Evolutionary conservation across 495 filamentous ascomycete genomes (phyloP).

Genomic region (Aspergillus haitiensis): DNA sequence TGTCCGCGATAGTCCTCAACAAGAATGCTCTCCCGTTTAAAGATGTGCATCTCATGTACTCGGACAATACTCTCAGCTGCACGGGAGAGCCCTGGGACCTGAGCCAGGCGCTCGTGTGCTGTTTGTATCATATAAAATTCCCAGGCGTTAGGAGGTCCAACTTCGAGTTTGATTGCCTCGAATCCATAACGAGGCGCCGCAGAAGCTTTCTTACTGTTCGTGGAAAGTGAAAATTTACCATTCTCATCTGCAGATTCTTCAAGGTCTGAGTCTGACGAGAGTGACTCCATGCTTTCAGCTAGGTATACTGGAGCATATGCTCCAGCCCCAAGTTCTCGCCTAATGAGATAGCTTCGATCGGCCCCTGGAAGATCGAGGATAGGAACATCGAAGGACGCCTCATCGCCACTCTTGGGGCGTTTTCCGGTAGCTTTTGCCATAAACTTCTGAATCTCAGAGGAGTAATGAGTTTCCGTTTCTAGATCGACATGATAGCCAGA

Average conservation of each 20-base stretch:
- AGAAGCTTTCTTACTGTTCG: slow-evolving; percentile 22
- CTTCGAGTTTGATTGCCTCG: slow-evolving; percentile 91
- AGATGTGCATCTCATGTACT: slow-evolving; percentile 86
- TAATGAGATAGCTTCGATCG: slow-evolving; percentile 66
- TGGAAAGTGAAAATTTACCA: slow-evolving; percentile 19
- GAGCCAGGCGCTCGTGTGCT: slow-evolving; percentile 68
- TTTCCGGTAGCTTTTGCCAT: slow-evolving; percentile 63
- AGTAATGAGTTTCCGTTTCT: slow-evolving; percentile 56
- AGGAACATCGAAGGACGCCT: slow-evolving; percentile 59
- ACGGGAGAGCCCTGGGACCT: slow-evolving; percentile 45
- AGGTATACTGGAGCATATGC: slow-evolving; percentile 95
- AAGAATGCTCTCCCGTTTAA: slow-evolving; percentile 79
- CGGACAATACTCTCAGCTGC: slow-evolving; percentile 72
- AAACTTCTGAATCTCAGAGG: slow-evolving; percentile 75
- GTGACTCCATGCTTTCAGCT: slow-evolving; percentile 65
- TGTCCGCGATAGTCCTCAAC: slow-evolving; percentile 85
- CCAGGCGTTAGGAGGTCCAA: slow-evolving; percentile 79
- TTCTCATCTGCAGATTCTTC: slow-evolving; percentile 30
- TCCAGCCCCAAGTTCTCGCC: slow-evolving; percentile 86
- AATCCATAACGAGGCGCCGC: slow-evolving; percentile 51
- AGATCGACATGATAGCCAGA: slow-evolving; percentile 74
- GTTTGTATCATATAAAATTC: slow-evolving; percentile 95
- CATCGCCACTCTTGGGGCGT: slow-evolving; percentile 52
- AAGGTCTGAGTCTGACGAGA: slow-evolving; percentile 49
- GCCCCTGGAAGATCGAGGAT: slow-evolving; percentile 65